phyloP scores from a whole-genome alignment of 1,284 basidiomycete genomes.

The Tausonia pullulans region DNA sequence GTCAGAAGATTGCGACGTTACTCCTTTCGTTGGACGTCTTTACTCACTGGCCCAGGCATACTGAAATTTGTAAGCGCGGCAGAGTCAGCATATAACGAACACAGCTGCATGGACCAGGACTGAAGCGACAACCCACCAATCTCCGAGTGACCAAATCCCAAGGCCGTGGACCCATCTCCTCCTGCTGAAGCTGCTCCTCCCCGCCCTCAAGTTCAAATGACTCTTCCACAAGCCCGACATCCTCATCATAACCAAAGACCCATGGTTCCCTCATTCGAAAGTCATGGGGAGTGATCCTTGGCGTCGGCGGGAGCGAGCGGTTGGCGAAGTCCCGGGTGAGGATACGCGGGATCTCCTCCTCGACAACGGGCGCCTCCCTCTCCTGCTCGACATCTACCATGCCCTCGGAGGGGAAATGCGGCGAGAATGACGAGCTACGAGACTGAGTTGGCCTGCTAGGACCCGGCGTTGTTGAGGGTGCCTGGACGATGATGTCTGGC shows the following conservation, averaged over 20 bases:
- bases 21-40: not conserved
- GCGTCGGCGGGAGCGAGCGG: not conserved
- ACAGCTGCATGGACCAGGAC: not conserved
- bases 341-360: not conserved
- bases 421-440: not conserved
- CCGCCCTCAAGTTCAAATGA: not conserved
- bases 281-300: not conserved
- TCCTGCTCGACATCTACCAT: not conserved
- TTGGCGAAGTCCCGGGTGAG: not conserved
- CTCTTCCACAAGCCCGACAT: not conserved
- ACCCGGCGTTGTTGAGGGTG: not conserved
- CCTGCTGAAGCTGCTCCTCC: not conserved
- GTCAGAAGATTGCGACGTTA: not conserved
- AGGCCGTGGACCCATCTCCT: not conserved
- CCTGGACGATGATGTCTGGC: not conserved
- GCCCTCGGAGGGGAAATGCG: not conserved
- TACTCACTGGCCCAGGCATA: constrained; percentile 8
- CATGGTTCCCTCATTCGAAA: not conserved
- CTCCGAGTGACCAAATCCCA: constrained; percentile 11
- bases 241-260: not conserved
- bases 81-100: not conserved
- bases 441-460: not conserved
- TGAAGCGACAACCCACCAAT: not conserved
- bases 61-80: not conserved
- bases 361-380: not conserved